Percentiles rank a stretch among this genome's conserved stretches.
Evolutionary conservation across 2,329 filamentous ascomycete genomes (phyloP).

Genomic region (Fusarium buharicum): DNA sequence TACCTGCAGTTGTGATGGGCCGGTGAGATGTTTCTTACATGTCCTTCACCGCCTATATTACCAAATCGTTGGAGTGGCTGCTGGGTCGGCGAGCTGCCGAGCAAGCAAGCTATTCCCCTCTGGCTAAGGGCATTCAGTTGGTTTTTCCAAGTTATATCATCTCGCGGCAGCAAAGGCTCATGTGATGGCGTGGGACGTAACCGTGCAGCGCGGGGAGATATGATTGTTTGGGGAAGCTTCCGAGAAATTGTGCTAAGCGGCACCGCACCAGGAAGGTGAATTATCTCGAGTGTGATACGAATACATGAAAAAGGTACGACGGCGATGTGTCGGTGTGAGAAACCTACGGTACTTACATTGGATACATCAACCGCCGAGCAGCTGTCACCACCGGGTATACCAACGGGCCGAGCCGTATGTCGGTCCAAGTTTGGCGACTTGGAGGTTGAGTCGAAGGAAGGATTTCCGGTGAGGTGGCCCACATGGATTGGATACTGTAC

Average conservation of each 20-base stretch:
- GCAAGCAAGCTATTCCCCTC: constrained; percentile 24
- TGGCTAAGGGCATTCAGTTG: constrained; percentile 16
- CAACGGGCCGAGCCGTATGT: constrained; percentile 45
- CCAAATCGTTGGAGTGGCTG: constrained; percentile 32
- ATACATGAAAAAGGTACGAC: constrained; percentile 11
- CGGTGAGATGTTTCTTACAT: constrained; percentile 35
- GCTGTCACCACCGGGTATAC: constrained; percentile 36
- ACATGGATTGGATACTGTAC: constrained; percentile 21
- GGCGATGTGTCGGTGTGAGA: constrained; percentile 39
- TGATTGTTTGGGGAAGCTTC: constrained; percentile 11
- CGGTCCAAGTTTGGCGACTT: constrained; percentile 18
- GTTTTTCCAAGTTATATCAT: constrained; percentile 34
- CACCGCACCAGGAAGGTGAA: constrained; percentile 19
- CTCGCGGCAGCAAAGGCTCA: constrained; percentile 42
- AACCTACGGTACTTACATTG: constrained; percentile 1
- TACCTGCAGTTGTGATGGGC: constrained; percentile 33
- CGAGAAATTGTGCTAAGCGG: constrained; percentile 15
- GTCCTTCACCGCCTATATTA: constrained; percentile 42
- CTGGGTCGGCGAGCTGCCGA: constrained; percentile 35
- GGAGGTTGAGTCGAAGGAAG: constrained; percentile 20
- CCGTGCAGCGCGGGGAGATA: constrained; percentile 32
- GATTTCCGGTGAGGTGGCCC: constrained; percentile 28
- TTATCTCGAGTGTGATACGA: constrained; percentile 19
- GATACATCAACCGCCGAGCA: not conserved
- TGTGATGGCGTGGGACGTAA: constrained; percentile 39